Evolutionary conservation across 768 basidiomycete species (phyloP).

Genomic region (Phaffia tasmanica): DNA sequence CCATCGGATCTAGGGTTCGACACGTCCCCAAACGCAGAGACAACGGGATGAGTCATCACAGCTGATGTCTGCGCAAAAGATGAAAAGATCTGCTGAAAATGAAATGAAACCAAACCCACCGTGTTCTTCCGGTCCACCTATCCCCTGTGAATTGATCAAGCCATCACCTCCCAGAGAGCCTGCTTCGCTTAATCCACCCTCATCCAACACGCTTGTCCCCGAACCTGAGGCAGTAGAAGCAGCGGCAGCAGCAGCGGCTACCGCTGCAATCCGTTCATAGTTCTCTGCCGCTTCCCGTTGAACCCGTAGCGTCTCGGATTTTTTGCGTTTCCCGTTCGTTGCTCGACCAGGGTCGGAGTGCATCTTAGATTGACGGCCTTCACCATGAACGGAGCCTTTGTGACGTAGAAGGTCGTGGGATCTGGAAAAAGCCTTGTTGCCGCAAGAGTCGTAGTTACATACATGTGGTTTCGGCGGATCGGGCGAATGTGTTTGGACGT

Average conservation of each 20-base stretch:
- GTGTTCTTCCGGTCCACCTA: neutral
- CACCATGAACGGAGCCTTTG: constrained; percentile 71
- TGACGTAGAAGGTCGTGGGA: constrained; percentile 91
- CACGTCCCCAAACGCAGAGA: no score
- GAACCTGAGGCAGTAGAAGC: constrained; percentile 4
- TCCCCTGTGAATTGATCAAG: neutral
- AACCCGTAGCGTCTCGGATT: neutral
- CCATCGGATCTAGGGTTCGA: no score
- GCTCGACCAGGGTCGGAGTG: constrained; percentile 1
- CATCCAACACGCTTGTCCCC: constrained; percentile 3
- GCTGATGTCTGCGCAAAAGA: no score
- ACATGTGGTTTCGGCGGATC: constrained; percentile 78
- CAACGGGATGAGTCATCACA: no score
- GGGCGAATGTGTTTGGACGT: constrained; percentile 88
- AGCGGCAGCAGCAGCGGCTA: neutral
- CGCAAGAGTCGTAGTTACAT: constrained; percentile 75
- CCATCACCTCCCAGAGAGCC: neutral
- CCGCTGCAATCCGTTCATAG: neutral
- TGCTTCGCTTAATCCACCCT: neutral
- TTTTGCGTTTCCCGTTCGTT: constrained; percentile 14
- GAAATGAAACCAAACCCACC: no score
- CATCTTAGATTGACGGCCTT: constrained; percentile 36
- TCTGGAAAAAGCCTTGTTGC: constrained; percentile 72
- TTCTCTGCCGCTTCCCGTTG: neutral
- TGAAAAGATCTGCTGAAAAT: no score